Percentiles rank a stretch among this genome's conserved stretches.
These are phyloP conservation scores for Tolypocladium inflatum DNA, from an alignment of 2,329 filamentous ascomycete species.

Conservation along the genomic window DNA sequence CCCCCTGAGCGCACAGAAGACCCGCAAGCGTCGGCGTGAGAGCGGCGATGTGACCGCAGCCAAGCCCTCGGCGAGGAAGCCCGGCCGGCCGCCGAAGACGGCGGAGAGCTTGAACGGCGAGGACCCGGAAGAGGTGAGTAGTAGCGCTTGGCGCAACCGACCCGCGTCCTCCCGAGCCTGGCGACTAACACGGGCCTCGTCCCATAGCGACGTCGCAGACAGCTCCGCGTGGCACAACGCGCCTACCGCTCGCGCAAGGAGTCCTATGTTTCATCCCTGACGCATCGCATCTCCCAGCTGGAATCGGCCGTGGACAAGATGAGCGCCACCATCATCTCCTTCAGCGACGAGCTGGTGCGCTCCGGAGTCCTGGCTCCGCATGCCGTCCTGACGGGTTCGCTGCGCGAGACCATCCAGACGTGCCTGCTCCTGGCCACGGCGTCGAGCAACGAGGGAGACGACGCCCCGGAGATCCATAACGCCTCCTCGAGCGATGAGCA, in stretches of 20 bases:
- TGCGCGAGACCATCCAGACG: conserved; percentile 7
- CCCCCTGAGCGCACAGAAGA: not conserved
- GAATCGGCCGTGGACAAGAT: conserved; percentile 59
- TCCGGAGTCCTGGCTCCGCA: conserved; percentile 6
- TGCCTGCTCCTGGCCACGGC: conserved; percentile 4
- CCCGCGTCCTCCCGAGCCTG: not conserved
- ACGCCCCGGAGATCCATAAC: not conserved
- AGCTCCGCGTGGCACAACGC: conserved; percentile 71
- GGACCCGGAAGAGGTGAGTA: conserved; percentile 4
- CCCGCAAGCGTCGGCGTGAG: too few relatives aligned
- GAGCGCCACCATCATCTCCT: conserved; percentile 29
- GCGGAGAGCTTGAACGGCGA: not conserved
- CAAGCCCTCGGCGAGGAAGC: not conserved
- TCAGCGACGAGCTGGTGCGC: conserved; percentile 7
- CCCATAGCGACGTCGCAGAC: conserved; percentile 59
- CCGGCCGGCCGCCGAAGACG: not conserved
- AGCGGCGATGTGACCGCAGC: not conserved
- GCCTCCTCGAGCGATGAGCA: not conserved
- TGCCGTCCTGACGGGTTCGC: conserved; percentile 4
- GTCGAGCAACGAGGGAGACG: not conserved
- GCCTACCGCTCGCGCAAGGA: conserved; percentile 75
- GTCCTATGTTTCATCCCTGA: conserved; percentile 59
- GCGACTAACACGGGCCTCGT: not conserved
- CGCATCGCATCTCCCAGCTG: conserved; percentile 54
- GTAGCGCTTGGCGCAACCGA: not conserved